phyloP scores from a whole-genome alignment of 2,329 filamentous ascomycete species.

The Venturia nashicola region DNA sequence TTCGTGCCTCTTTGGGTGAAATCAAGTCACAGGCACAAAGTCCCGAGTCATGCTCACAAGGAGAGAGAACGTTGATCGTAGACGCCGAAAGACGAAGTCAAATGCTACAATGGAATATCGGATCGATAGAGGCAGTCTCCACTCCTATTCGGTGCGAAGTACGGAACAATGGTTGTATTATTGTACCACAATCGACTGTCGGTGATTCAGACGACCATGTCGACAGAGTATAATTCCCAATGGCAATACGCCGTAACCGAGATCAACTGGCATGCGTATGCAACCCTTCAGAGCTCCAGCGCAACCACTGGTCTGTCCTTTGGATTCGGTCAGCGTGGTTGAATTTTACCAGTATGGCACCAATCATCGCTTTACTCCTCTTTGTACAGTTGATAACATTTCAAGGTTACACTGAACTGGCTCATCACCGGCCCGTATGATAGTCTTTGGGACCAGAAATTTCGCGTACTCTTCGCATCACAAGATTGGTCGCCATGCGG shows the following conservation, averaged over 20 bases:
- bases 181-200: neutral
- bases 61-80: neutral
- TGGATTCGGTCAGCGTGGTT: neutral
- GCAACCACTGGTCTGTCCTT: neutral
- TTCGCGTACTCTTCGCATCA: neutral
- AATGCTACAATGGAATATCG: constrained; percentile 2
- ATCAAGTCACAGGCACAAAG: neutral
- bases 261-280: neutral
- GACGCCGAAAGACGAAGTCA: neutral
- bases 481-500: neutral
- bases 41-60: neutral
- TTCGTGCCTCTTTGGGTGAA: neutral
- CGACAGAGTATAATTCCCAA: neutral
- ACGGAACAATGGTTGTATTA: neutral
- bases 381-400: neutral
- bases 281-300: neutral
- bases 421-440: neutral
- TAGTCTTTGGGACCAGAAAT: neutral
- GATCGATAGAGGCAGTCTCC: neutral
- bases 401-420: neutral
- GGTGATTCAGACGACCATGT: neutral
- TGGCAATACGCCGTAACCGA: constrained; percentile 2
- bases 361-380: neutral
- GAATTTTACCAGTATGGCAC: neutral
- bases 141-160: neutral